Evolutionary conservation across 225 moss, liverwort and hornwort genomes (phyloP).

Genomic region (Physcomitrellopsis africana): DNA sequence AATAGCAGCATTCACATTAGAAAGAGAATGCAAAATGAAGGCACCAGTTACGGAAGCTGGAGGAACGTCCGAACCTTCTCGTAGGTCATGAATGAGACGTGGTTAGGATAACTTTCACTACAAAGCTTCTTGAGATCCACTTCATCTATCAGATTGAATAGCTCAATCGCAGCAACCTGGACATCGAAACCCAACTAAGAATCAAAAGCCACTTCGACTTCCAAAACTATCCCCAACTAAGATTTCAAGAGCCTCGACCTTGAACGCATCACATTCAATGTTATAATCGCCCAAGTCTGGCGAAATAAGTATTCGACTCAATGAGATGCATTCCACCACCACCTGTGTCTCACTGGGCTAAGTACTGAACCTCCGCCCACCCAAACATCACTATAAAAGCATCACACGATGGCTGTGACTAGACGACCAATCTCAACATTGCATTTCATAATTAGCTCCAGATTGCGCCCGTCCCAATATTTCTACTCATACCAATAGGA

Average conservation of each 20-base stretch:
- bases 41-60: background rate
- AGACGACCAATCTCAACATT: no score
- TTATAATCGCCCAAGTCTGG: no score
- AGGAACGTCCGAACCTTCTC: constrained; percentile 57
- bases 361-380: no score
- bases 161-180: constrained; percentile 46
- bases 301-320: background rate
- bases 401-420: no score
- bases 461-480: no score
- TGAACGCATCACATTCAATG: no score
- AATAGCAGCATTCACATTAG: no score
- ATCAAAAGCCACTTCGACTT: background rate
- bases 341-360: background rate
- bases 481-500: no score
- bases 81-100: constrained; percentile 71
- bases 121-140: constrained; percentile 81
- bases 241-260: no score
- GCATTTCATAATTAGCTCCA: no score
- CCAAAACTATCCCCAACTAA: background rate
- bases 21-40: background rate
- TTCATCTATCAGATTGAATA: constrained; percentile 52
- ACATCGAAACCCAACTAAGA: background rate
- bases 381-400: no score
- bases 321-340: constrained; percentile 3
- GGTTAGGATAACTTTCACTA: constrained; percentile 65